These are phyloP conservation scores for Arthrobotrys pseudoclavata DNA, from an alignment of 2,329 filamentous ascomycete species.

Conservation along the genomic window DNA sequence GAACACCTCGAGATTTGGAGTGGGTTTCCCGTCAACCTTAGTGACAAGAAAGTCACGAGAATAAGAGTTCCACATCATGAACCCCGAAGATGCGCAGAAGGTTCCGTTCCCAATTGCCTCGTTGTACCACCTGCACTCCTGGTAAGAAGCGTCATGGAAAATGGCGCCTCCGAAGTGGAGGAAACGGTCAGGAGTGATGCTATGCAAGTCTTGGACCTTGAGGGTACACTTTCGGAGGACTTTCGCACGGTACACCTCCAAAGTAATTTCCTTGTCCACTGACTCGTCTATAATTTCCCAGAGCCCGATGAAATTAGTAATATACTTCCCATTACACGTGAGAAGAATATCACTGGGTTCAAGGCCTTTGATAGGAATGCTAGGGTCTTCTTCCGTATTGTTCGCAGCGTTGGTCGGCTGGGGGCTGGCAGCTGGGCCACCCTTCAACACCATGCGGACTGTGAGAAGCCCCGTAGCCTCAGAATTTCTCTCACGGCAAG, in stretches of 20 bases:
- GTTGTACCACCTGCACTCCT: conserved; percentile 63
- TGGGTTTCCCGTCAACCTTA: conserved; percentile 63
- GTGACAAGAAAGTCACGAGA: conserved; percentile 63
- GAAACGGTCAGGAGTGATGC: conserved; percentile 63
- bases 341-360: conserved; percentile 84
- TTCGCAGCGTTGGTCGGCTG: conserved; percentile 51
- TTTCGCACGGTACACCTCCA: conserved; percentile 63
- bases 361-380: conserved; percentile 61
- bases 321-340: conserved; percentile 89
- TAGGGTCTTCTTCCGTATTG: conserved; percentile 59
- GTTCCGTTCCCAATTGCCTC: conserved; percentile 63
- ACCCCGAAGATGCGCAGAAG: conserved; percentile 64
- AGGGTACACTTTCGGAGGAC: conserved; percentile 59
- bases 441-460: conserved; percentile 62
- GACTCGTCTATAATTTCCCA: conserved; percentile 64
- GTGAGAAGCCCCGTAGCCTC: conserved; percentile 62
- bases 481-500: conserved; percentile 62
- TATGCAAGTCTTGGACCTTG: conserved; percentile 63
- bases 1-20: conserved; percentile 63
- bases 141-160: conserved; percentile 64
- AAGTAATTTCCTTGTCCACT: conserved; percentile 62
- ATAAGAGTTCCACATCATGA: conserved; percentile 63
- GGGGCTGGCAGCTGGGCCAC: conserved; percentile 62
- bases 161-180: conserved; percentile 63
- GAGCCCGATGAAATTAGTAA: conserved; percentile 72